phyloP scores from a whole-genome alignment of 2,329 filamentous ascomycete species.

The Alternaria burnsii region DNA sequence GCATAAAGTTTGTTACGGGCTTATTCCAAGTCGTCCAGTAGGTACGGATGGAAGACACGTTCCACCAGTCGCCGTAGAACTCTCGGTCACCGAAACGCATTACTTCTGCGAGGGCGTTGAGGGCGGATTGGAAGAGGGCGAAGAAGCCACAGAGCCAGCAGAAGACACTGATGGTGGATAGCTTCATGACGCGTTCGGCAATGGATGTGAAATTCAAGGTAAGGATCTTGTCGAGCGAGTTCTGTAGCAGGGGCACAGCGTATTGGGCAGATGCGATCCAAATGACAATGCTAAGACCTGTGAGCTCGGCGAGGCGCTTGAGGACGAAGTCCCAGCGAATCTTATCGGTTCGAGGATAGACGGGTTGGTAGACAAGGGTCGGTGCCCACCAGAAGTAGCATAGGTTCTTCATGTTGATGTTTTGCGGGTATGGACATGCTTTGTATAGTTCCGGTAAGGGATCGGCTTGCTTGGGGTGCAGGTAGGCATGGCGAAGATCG shows the following conservation, averaged over 20 bases:
- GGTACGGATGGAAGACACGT: constrained; percentile 75
- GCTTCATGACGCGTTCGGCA: constrained; percentile 87
- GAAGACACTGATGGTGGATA: constrained; percentile 92
- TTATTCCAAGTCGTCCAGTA: constrained; percentile 99
- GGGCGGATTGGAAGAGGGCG: constrained; percentile 88
- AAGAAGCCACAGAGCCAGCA: constrained; percentile 99
- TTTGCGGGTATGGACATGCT: constrained; percentile 84
- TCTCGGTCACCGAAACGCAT: constrained; percentile 90
- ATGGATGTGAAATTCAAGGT: constrained; percentile 82
- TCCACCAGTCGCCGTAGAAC: constrained; percentile 99
- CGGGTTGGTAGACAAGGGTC: constrained; percentile 94
- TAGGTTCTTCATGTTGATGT: constrained; percentile 88
- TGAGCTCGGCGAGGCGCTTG: constrained; percentile 81
- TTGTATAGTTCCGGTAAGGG: constrained; percentile 83
- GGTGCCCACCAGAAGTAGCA: constrained; percentile 98
- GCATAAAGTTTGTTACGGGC: constrained; percentile 96
- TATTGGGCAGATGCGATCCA: constrained; percentile 97
- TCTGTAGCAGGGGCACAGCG: constrained; percentile 85
- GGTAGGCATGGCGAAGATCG: constrained; percentile 88
- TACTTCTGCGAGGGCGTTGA: constrained; percentile 91
- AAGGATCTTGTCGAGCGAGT: constrained; percentile 88
- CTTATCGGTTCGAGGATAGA: constrained; percentile 83
- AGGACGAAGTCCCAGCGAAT: constrained; percentile 89
- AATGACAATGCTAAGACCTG: constrained; percentile 84
- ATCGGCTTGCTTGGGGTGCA: constrained; percentile 77